These are phyloP conservation scores for Elaeagnus macrophylla DNA, from an alignment of 306 rosid species.

Conservation along the genomic window DNA sequence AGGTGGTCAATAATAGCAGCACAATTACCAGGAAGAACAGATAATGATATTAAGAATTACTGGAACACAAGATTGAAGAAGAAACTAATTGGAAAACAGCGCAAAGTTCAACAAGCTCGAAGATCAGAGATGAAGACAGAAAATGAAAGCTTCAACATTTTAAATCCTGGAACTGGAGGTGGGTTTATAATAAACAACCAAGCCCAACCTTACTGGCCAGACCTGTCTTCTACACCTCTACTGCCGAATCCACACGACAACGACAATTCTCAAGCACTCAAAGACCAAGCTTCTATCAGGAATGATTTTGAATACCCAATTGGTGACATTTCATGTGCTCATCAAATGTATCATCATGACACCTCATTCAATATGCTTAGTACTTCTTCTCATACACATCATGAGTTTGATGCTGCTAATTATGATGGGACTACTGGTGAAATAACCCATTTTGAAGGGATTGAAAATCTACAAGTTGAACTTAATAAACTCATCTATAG, in stretches of 20 bases:
- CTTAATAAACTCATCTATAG: slow-evolving; percentile 34
- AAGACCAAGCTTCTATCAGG: slow-evolving; percentile 34
- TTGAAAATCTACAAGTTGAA: slow-evolving; percentile 31
- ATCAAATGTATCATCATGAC: slow-evolving; percentile 26
- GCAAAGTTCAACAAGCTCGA: slow-evolving; percentile 50
- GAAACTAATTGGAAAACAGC: slow-evolving; percentile 75
- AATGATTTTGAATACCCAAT: neutral
- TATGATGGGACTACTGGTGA: neutral
- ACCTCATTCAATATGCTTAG: slow-evolving; percentile 15
- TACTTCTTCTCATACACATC: slow-evolving; percentile 10
- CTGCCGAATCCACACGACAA: slow-evolving; percentile 27
- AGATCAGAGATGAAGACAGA: slow-evolving; percentile 39
- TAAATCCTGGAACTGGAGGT: neutral
- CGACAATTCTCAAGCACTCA: slow-evolving; percentile 7
- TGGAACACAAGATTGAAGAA: slow-evolving; percentile 97
- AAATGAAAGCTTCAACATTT: neutral
- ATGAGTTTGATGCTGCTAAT: slow-evolving; percentile 12
- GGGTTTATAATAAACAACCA: slow-evolving; percentile 18
- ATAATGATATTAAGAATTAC: slow-evolving; percentile 90
- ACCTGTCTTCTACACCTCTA: slow-evolving; percentile 11
- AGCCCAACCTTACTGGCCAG: slow-evolving; percentile 33
- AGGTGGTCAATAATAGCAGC: slow-evolving; percentile 99
- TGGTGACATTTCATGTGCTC: slow-evolving; percentile 7
- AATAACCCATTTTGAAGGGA: slow-evolving; percentile 27
- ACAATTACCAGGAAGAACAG: slow-evolving; percentile 88